Base-by-base conservation (phyloP, 2,329 filamentous ascomycete species). In the Chaetomium strumarium region DNA sequence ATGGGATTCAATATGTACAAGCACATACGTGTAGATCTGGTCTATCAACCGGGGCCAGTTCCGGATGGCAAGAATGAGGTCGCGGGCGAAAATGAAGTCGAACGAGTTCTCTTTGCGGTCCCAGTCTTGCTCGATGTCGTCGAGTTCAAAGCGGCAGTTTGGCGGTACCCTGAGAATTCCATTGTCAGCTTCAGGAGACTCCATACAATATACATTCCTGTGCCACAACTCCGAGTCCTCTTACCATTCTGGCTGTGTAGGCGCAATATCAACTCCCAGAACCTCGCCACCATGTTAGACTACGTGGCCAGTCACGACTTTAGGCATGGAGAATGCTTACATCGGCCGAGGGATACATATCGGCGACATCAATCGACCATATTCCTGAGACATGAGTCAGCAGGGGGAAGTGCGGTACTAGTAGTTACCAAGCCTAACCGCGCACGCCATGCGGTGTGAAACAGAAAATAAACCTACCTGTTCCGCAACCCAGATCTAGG, bases 181-280 rank as follows among this genome's bases (percentile, higher is more conserved):
- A n/a, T n/a, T n/a, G 43, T 46, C 33, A 37, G 31, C 17, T 24
- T 24, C 24, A 24, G 24, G 24, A 24, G 4, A 7, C 24, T 24
- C 7, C 24, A 24, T 24, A 24, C 24, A 24, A n/a, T n/a, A n/a
- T n/a, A n/a, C n/a, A n/a, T n/a, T 24, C 4, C 7, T 24, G 24
- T 24, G 24, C 7, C 24, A 24, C 24, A 24, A 4, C 24, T 24
- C n/a, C n/a, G n/a, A n/a, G n/a, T n/a, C 24, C 24, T 37, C 50
- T 30, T 20, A 53, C 64, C 68, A 67, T 38, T 67, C 67, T 3
- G 75, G 73, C 55, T 78, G 75, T n/a, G 77, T 72, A 12, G 77
- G 68, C 37, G 75, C 76, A 2, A 79, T 67, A 60, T 79, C 76
- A 9, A 72, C 73, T 19, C 76, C 76, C 37, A 70, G 68, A 11